Percentiles rank a stretch among this genome's conserved stretches.
phyloP scores from a whole-genome alignment of 192 early-diverging fungal genomes.

The Phlyctochytrium planicorne region DNA sequence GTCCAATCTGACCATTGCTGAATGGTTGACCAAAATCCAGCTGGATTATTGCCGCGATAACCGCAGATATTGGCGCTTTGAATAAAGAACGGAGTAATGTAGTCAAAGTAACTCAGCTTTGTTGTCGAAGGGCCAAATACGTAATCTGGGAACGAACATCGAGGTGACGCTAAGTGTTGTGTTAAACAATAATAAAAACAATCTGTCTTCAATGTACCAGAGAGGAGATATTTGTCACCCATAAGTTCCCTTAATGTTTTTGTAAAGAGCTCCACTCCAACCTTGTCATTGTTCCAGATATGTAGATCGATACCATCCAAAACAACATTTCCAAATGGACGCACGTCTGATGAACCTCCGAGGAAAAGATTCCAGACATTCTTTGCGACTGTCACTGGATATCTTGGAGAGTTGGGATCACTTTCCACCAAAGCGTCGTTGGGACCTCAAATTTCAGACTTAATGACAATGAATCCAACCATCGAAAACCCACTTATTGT shows the following conservation, averaged over 20 bases:
- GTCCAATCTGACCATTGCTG: slow-evolving; percentile 18
- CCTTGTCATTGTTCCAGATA: slow-evolving; percentile 36
- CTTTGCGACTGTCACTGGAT: slow-evolving; percentile 48
- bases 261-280: slow-evolving; percentile 13
- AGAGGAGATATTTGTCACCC: slow-evolving; percentile 12
- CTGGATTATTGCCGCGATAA: slow-evolving; percentile 19
- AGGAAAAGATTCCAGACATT: slow-evolving; percentile 77
- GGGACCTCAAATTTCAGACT: slow-evolving; percentile 25
- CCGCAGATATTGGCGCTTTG: slow-evolving; percentile 25
- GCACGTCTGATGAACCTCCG: slow-evolving; percentile 54
- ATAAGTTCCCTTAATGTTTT: slow-evolving; percentile 15
- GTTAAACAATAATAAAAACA: slow-evolving; percentile 1
- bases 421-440: slow-evolving; percentile 45
- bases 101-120: slow-evolving; percentile 11
- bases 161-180: slow-evolving; percentile 14
- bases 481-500: slow-evolving; percentile 67
- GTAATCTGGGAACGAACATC: slow-evolving; percentile 30
- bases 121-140: slow-evolving; percentile 6
- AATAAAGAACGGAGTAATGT: slow-evolving; percentile 31
- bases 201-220: not conserved
- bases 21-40: slow-evolving; percentile 29
- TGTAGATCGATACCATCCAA: slow-evolving; percentile 63
- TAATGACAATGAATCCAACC: not conserved
- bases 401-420: slow-evolving; percentile 53
- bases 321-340: slow-evolving; percentile 68